Evolutionary conservation across 352 stramenopile species (phyloP).

Genomic region (Phytophthora syringae): DNA sequence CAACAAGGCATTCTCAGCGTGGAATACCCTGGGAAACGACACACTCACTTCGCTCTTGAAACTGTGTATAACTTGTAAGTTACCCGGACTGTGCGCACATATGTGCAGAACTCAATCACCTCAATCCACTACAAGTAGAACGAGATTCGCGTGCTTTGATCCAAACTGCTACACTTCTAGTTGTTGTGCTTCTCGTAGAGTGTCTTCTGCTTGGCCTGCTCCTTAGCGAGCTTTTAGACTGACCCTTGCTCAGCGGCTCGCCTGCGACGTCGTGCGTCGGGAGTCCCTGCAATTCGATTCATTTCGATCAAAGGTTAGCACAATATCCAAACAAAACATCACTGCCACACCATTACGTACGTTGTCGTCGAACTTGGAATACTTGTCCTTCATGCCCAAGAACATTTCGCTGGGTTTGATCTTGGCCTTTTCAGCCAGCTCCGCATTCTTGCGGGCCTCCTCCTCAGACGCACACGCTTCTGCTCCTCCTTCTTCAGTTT

Average conservation of each 20-base stretch:
- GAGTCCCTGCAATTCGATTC: slow-evolving; percentile 73
- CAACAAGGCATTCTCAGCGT: neutral
- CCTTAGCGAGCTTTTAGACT: slow-evolving; percentile 97
- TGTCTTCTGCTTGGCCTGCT: slow-evolving; percentile 96
- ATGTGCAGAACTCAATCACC: neutral
- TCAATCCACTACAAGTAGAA: neutral
- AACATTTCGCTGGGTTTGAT: slow-evolving; percentile 95
- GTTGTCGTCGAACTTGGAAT: slow-evolving; percentile 91
- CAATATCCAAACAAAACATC: slow-evolving; percentile 4
- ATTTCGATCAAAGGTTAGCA: slow-evolving; percentile 7
- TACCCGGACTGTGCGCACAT: neutral
- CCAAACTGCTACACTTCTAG: neutral
- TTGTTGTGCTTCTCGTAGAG: slow-evolving; percentile 84
- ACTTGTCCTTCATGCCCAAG: slow-evolving; percentile 84
- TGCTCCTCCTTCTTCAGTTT: slow-evolving; percentile 85
- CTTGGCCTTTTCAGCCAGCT: slow-evolving; percentile 88
- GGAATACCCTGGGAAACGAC: too few relatives aligned
- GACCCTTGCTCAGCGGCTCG: slow-evolving; percentile 95
- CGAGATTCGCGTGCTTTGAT: neutral
- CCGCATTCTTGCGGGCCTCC: slow-evolving; percentile 76
- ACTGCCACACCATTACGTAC: slow-evolving; percentile 35
- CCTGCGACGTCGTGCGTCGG: slow-evolving; percentile 94
- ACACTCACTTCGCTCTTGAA: too few relatives aligned
- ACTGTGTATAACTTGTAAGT: too few relatives aligned
- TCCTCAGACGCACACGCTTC: slow-evolving; percentile 75